Conservation (phyloP, 2,329 filamentous ascomycete species). For the Endocalyx cinctus region DNA sequence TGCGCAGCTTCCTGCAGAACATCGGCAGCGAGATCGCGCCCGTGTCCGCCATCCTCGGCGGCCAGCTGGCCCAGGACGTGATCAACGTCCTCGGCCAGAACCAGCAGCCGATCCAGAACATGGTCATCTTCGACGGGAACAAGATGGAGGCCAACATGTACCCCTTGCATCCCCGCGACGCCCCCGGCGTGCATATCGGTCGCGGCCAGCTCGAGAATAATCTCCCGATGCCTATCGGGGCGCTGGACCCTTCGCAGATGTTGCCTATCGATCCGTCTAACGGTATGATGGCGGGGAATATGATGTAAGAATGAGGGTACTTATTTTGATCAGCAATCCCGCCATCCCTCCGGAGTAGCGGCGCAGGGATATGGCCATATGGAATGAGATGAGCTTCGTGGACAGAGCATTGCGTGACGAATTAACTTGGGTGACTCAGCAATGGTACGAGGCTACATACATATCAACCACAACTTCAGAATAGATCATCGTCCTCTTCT, state of each 20-base stretch:
- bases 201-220: slow-evolving; percentile 35
- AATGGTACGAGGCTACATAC: too few relatives aligned
- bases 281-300: slow-evolving; percentile 9
- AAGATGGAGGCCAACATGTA: slow-evolving; percentile 75
- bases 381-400: too few relatives aligned
- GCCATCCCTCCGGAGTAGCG: too few relatives aligned
- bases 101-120: slow-evolving; percentile 94
- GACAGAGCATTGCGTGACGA: too few relatives aligned
- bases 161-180: slow-evolving; percentile 67
- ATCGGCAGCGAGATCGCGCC: slow-evolving; percentile 79
- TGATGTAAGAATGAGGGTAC: slow-evolving; percentile 6
- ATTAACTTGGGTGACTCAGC: too few relatives aligned
- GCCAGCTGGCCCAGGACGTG: slow-evolving; percentile 88
- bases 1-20: slow-evolving; percentile 83
- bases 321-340: too few relatives aligned
- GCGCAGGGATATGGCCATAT: too few relatives aligned
- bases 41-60: slow-evolving; percentile 83
- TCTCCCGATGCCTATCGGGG: slow-evolving; percentile 16
- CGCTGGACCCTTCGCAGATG: slow-evolving; percentile 17
- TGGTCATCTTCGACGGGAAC: slow-evolving; percentile 86
- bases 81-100: slow-evolving; percentile 91
- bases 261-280: slow-evolving; percentile 12
- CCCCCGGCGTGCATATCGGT: too few relatives aligned
- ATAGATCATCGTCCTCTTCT: too few relatives aligned
- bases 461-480: too few relatives aligned